Base-by-base conservation (phyloP, 345 rosid species). In the Hypericum androsaemum region DNA sequence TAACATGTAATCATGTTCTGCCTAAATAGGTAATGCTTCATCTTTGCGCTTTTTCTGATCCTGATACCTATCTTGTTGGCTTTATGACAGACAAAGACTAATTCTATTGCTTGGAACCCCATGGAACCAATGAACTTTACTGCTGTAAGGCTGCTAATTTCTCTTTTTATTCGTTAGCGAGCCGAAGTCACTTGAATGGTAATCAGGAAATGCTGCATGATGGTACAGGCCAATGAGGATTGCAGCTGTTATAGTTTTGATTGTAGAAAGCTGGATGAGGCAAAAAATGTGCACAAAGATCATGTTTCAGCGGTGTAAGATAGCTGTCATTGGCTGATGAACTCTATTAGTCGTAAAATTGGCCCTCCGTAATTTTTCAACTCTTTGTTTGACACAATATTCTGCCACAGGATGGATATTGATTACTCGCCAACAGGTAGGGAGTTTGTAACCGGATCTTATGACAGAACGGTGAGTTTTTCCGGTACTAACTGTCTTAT, bases 251-350 rank as follows among this genome's bases (percentile, higher is more conserved):
- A 94, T 66, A 88, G 97, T 57, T 94, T 75, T 65, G 95, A 94
- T 61, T 71, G 81, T 58, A 79, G 99, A 69, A 94, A 88, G 70
- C 54, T 86, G 72, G 79, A 76, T 1, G 97, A 86, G 66, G 90
- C 95, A 52, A 83, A 81, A 71, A 83, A 86, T 59, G 99, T 94
- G 43, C 99, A 94, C 73, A 79, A 79, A 76, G 97, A 82, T 72
- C 99, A 94, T 69, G 99, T 88, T 66, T 88, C 99, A 77, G 89
- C 99, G 53, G 99, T 94, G 97, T 94, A 82, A 75, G 89, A 66
- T 61, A 47, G 37, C 38, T 28, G 59, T 6, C 42, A 39, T 39
- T 12, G 49, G 12, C 35, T 38, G 65, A 64, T 37, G 10, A 45
- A 53, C 9, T 5, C 38, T 61, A 6, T 43, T 22, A 22, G 32